A percentile compares a stretch with the other conserved stretches of the same genome.
These are phyloP conservation scores for Nadsonia commutata DNA, from an alignment of 1,139 yeast species.

Conservation along the genomic window DNA sequence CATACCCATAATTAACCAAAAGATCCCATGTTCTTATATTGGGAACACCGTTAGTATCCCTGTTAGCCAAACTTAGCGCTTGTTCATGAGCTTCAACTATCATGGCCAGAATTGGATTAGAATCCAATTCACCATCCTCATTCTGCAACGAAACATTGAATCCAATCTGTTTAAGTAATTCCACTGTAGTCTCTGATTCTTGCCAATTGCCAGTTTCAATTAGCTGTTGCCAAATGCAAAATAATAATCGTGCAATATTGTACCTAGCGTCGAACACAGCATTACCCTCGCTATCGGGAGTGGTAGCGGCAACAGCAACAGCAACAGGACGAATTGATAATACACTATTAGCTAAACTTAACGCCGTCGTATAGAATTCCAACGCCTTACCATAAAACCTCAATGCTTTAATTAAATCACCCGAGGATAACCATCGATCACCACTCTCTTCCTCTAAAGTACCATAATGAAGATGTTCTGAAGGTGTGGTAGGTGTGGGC, in stretches of 20 bases:
- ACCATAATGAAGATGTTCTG: neutral
- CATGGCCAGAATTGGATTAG: neutral
- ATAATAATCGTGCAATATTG: constrained; percentile 5
- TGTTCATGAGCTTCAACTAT: neutral
- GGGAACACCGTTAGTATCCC: neutral
- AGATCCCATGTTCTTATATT: neutral
- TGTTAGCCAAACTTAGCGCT: neutral
- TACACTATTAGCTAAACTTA: neutral
- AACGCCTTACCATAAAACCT: constrained; percentile 3
- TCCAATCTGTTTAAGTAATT: neutral
- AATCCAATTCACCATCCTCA: neutral
- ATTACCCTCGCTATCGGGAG: neutral
- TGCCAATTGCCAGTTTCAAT: constrained; percentile 3
- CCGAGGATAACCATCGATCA: constrained; percentile 4
- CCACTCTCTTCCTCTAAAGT: constrained; percentile 3
- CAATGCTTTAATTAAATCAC: constrained; percentile 3
- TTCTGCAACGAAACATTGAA: neutral
- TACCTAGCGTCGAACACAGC: constrained; percentile 2
- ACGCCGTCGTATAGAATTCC: constrained; percentile 1
- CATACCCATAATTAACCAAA: neutral
- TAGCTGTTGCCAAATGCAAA: constrained; percentile 4
- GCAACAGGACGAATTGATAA: too few relatives aligned
- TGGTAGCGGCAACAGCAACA: neutral
- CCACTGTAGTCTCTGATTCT: neutral
- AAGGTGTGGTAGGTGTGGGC: neutral